Evolutionary conservation across 257 asterid genomes (phyloP), one percentile per base, ranked within the genome.

Genomic region (Nicotiana tabacum): DNA sequence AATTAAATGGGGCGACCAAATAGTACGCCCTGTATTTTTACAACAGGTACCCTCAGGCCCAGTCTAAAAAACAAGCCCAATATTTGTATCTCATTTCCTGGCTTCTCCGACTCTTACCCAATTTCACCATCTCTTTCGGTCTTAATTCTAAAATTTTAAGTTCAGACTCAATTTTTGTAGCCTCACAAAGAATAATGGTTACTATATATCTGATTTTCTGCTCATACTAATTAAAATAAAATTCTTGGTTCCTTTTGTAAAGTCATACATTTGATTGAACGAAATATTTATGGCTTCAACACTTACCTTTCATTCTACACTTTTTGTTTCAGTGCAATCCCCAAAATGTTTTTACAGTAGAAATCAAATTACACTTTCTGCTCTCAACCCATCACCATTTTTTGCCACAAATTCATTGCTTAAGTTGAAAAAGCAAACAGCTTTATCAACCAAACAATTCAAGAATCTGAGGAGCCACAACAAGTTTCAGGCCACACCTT

Each of bases 401-500:
- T 68, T 84, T 16, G 62, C 90, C 27, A 82, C 92, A 6, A 80
- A 83, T 30, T 79, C 90, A 2, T 69, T 88, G 30, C 64, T 80
- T 5, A 82, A 48, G 82, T 74, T 89, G 83, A 89, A 88, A 90
- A 81, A 82, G 64, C 91, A 66, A 84, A 39, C n/a, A 80, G 77
- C 79, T 43, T 35, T 58, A n/a, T 86, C 91, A 10, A 77, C 84
- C 48, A 21, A 83, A 55, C 85, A 58, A 58, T 65, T 86, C 84
- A 87, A 64, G 80, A 86, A 62, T 78, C 84, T 80, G 74, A 90
- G 79, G 80, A 86, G 74, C 82, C 86, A 56, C 60, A 86, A 56
- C 60, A 86, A 62, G 74, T 60, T 77, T 84, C 86, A 64, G 53
- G 32, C 85, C 35, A 80, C 55, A 33, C 90, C 92, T 10, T 35